phyloP scores from a whole-genome alignment of 139 green algal genomes.

The Chlamydomonas applanata region DNA sequence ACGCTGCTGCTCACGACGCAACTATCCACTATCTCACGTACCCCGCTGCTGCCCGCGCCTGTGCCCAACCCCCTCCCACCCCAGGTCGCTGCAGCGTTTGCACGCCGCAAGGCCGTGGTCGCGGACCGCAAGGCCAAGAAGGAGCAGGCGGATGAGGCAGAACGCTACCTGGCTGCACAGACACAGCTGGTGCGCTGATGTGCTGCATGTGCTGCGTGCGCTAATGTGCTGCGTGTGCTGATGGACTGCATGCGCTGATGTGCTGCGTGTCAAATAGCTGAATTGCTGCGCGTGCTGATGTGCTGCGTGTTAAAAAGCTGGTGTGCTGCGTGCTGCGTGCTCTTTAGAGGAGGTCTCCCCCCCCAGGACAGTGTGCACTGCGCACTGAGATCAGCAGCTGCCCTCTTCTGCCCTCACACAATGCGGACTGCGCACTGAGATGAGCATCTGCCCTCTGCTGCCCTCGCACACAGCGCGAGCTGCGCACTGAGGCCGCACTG shows the following conservation, averaged over 20 bases:
- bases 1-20: not conserved
- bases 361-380: too few relatives aligned
- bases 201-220: not conserved
- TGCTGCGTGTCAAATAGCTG: constrained; percentile 5
- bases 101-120: constrained; percentile 71
- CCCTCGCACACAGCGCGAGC: constrained; percentile 8
- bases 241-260: not conserved
- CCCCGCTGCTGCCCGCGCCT: not conserved
- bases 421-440: too few relatives aligned
- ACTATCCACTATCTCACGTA: not conserved
- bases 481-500: constrained; percentile 60
- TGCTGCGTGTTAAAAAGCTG: too few relatives aligned
- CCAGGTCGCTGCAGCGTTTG: constrained; percentile 59
- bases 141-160: constrained; percentile 97
- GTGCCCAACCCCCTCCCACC: not conserved
- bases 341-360: too few relatives aligned
- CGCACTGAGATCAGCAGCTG: too few relatives aligned
- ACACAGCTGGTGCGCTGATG: constrained; percentile 65
- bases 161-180: constrained; percentile 74
- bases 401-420: too few relatives aligned
- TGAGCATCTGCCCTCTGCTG: too few relatives aligned
- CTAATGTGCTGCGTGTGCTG: too few relatives aligned
- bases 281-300: not conserved
- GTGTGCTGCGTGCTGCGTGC: too few relatives aligned
- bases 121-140: constrained; percentile 89